These are phyloP conservation scores for Penicillium sp. DNA, from an alignment of 2,329 filamentous ascomycete species.

Conservation along the genomic window DNA sequence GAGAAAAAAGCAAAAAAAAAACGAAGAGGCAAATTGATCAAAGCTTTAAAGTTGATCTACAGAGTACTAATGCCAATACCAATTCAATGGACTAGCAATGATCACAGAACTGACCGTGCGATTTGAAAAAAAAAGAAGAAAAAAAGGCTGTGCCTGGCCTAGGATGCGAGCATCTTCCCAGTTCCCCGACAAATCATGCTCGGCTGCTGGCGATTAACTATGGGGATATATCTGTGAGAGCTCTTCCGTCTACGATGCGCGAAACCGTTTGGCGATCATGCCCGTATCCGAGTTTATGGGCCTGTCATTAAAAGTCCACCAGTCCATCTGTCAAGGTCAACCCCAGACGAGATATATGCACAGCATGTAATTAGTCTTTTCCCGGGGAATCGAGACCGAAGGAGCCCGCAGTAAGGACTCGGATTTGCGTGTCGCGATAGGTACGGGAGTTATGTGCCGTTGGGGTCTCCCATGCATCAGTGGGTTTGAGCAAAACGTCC, in stretches of 20 bases:
- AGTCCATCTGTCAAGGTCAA: conserved; percentile 12
- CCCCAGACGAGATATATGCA: conserved; percentile 12
- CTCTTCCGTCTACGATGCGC: conserved; percentile 11
- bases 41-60: background rate
- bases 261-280: conserved; percentile 27
- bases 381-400: conserved; percentile 2
- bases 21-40: background rate
- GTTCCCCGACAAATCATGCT: conserved; percentile 23
- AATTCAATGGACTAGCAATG: background rate
- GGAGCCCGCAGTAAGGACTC: conserved; percentile 4
- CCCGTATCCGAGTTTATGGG: conserved; percentile 10
- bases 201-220: background rate
- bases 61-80: background rate
- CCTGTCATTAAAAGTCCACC: conserved; percentile 5
- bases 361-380: conserved; percentile 1
- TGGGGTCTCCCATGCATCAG: conserved; percentile 14
- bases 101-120: conserved; percentile 9
- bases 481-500: conserved; percentile 1
- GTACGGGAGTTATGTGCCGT: conserved; percentile 1
- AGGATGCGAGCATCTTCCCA: background rate
- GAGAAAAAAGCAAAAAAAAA: conserved; percentile 1
- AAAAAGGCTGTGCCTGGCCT: background rate
- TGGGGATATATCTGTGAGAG: conserved; percentile 1
- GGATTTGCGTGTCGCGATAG: conserved; percentile 1
- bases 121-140: conserved; percentile 10